Base-by-base conservation (phyloP, 177 flowering plant species). In the Telopea speciosissima region DNA sequence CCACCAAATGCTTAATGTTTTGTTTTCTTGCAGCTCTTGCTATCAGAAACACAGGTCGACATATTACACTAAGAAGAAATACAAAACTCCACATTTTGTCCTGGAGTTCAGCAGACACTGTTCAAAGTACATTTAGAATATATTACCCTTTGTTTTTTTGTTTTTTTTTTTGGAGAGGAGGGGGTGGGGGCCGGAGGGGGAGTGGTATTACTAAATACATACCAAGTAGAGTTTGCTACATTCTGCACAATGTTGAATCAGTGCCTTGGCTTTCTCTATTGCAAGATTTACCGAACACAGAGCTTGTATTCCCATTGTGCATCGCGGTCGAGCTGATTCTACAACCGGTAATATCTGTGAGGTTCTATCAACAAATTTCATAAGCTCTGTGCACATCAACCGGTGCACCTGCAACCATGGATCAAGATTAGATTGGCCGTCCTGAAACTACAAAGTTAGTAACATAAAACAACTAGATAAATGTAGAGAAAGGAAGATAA, bases 181-280 rank as follows among this genome's bases (percentile, higher is more conserved):
- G 40, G 40, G 40, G 7, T 3, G 40, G 8, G 8, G 40, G 33
- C 5, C 9, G 40, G 8, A 28, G 31, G 2, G 31, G 31, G n/a
- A n/a, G n/a, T n/a, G n/a, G 0, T 9, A 24, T 0, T 33, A 10
- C 22, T 52, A 40, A 45, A 40, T 56, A 68, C 86, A 25, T 74
- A 90, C 97, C 95, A 91, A 82, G 74, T 89, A 93, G 42, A 93
- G 89, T 81, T 84, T 91, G 81, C 98, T 93, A 64, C 89, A 89
- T 42, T 90, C 91, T 21, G 85, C 65, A 74, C 98, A 91, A 58
- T 87, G 72, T 75, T 81, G 87, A 66, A 91, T 76, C 73, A 88
- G 79, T 77, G 73, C 71, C 68, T 86, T 87, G 70, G 97, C 86
- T 77, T 82, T 89, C 65, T 82, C 88, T 49, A 88, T 76, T 31